These are phyloP conservation scores for Puccinellia tenuiflora DNA, from an alignment of 176 grass and related monocot species.

Conservation along the genomic window DNA sequence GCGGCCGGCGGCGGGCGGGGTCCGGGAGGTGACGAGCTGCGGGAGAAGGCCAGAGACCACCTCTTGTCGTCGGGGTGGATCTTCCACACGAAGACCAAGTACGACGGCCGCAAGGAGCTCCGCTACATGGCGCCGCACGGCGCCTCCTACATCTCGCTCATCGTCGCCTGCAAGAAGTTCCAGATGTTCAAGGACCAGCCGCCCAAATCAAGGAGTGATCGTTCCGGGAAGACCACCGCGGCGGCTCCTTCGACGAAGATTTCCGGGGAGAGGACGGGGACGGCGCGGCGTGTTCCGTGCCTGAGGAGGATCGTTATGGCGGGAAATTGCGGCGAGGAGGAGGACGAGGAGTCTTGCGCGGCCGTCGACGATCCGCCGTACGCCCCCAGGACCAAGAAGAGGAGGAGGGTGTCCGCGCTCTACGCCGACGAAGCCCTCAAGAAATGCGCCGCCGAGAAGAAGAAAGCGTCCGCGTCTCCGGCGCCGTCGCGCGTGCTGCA, in stretches of 20 bases:
- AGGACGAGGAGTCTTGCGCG: not conserved
- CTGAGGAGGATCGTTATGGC: not conserved
- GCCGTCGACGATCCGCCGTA: not conserved
- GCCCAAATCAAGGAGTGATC: not conserved
- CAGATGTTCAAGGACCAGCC: not conserved
- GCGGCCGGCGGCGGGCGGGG: not conserved
- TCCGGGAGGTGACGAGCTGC: not conserved
- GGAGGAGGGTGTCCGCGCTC: not conserved
- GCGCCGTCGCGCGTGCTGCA: slow-evolving; percentile 5
- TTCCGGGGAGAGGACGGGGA: not conserved
- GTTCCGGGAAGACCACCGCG: too few species aligned
- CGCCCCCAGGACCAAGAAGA: not conserved
- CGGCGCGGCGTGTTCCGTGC: not conserved
- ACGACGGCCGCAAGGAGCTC: slow-evolving; percentile 15
- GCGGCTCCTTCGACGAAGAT: too few species aligned
- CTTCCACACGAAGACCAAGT: not conserved
- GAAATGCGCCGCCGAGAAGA: not conserved
- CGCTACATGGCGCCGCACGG: slow-evolving; percentile 39
- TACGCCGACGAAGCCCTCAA: not conserved
- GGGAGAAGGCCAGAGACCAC: slow-evolving; percentile 17
- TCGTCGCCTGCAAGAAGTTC: slow-evolving; percentile 44
- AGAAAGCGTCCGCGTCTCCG: not conserved
- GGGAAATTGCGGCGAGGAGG: not conserved
- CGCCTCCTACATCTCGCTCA: slow-evolving; percentile 47
- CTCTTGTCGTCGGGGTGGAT: slow-evolving; percentile 32